Base-by-base conservation (phyloP, 192 early-diverging fungal species). In the Coemansia guatemalensis region DNA sequence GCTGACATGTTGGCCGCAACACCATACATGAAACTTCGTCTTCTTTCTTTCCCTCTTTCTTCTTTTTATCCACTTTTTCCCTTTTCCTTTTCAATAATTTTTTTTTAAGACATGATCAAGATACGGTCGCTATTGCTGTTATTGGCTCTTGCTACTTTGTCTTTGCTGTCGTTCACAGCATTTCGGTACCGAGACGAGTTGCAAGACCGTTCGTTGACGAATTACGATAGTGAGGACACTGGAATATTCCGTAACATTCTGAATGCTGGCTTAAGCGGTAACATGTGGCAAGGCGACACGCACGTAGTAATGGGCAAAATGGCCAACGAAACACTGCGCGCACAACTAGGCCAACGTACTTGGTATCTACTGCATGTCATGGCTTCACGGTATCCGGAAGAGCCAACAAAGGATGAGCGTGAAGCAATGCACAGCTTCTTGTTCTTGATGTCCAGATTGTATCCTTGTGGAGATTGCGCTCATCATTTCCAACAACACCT, bases 391-490 rank as follows among this genome's bases (percentile, higher is more conserved):
- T 98, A 90, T 76, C 96, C 96, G 6, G 60, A 85, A 39, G 75
- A 89, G 17, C 96, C 96, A 17, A 88, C 85, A 2, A 30, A 58
- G 20, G 88, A 89, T 33, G 94, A 98, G 74, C 74, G 89, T 61
- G 71, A 82, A 27, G 88, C 93, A 0, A 73, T 95, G 52, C 83
- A 75, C 41, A 88, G 89, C 61, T 98, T 92, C 71, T 83, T 98
- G 59, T 87, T 84, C 59, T 69, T 95, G 27, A 85, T 97, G 52
- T 90, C 90, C 2, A 75, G 91, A 65, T 72, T 98, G 24, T 98
- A 98, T 73, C 96, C 96, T 14, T 98, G 96, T 67, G 96, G 96
- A 49, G 94, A 97, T 82, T 98, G 95, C 74, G 96, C 94, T 3
- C 65, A 82, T 8, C 95, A 98, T 62, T 96, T 98, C 66, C 88